Evolutionary conservation across 768 basidiomycete genomes (phyloP).

Genomic region (Trametes punicea): DNA sequence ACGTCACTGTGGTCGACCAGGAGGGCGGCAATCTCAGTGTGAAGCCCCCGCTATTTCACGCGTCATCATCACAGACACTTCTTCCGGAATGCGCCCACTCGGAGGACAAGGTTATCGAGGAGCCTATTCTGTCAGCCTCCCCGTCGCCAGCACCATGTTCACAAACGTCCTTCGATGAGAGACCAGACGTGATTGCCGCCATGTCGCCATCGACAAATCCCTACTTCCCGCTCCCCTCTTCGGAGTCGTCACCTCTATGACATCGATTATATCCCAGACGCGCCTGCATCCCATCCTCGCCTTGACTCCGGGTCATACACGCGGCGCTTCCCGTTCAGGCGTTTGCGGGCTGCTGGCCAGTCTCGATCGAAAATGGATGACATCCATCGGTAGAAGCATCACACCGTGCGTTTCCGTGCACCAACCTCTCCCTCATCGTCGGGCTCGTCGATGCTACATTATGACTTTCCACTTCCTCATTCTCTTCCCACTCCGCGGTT

Average conservation of each 20-base stretch:
- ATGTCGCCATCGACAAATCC: too few relatives aligned
- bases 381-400: not conserved
- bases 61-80: not conserved
- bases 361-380: not conserved
- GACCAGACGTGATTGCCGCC: not conserved
- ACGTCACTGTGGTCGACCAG: not conserved
- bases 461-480: not conserved
- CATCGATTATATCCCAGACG: not conserved
- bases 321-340: slow-evolving; percentile 3
- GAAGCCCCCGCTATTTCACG: not conserved
- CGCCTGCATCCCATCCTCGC: not conserved
- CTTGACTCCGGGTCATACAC: slow-evolving; percentile 3
- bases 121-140: not conserved
- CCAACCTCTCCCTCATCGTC: not conserved
- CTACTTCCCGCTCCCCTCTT: too few relatives aligned
- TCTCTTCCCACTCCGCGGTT: not conserved
- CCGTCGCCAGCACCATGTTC: not conserved
- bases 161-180: not conserved
- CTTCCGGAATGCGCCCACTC: not conserved
- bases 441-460: not conserved
- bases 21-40: not conserved
- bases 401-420: not conserved
- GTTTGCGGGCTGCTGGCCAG: not conserved
- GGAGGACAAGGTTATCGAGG: not conserved
- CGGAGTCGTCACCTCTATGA: not conserved